A percentile compares a stretch with the other conserved stretches of the same genome.
phyloP scores from a whole-genome alignment of 176 grass and related monocot species.

The Avena sativa region DNA sequence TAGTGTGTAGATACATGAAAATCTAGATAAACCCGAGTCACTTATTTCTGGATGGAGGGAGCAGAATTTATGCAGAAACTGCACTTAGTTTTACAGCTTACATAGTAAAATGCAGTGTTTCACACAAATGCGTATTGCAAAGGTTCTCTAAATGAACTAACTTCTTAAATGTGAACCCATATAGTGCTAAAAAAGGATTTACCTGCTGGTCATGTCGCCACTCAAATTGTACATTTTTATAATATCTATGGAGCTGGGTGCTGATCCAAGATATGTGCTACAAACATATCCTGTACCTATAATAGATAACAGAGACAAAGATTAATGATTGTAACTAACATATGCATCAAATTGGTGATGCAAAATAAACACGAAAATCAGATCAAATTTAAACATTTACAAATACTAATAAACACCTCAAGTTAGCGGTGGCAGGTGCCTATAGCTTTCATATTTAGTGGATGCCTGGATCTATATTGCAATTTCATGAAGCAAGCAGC shows the following conservation, averaged over 20 bases:
- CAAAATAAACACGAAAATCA: background rate
- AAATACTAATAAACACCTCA: background rate
- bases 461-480: background rate
- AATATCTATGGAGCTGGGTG: conserved; percentile 72
- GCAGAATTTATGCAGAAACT: background rate
- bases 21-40: too few species aligned
- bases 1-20: too few species aligned
- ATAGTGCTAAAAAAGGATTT: background rate
- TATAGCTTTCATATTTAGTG: conserved; percentile 7
- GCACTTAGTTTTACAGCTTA: background rate
- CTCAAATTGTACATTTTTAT: conserved; percentile 92
- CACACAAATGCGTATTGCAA: background rate
- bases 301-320: conserved; percentile 30
- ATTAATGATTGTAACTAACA: conserved; percentile 20
- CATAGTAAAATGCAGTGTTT: background rate
- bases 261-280: conserved; percentile 76
- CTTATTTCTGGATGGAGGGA: too few species aligned
- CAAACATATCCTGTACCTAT: conserved; percentile 95
- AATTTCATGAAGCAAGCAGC: background rate
- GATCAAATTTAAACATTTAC: conserved; percentile 4
- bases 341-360: conserved; percentile 1
- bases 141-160: background rate
- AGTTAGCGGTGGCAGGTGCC: background rate
- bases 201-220: conserved; percentile 72
- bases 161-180: background rate